Conservation (phyloP, 2,329 filamentous ascomycete genomes). For the Epichloe bromicola region DNA sequence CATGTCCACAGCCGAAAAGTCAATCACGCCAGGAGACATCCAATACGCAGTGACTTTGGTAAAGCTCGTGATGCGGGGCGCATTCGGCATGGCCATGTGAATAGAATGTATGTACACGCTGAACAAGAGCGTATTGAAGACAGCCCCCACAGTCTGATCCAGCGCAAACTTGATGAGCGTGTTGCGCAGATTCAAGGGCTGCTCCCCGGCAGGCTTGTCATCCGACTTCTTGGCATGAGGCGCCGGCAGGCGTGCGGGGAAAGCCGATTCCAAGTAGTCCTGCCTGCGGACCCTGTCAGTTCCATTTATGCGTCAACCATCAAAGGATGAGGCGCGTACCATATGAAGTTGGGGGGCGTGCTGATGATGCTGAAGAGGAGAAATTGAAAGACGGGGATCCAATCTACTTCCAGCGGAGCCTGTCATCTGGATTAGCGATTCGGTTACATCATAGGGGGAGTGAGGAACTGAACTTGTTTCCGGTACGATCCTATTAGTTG, state of each 20-base stretch:
- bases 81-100: conserved; percentile 33
- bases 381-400: conserved; percentile 62
- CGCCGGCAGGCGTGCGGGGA: conserved; percentile 44
- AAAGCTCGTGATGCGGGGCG: conserved; percentile 24
- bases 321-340: conserved; percentile 32
- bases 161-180: conserved; percentile 53
- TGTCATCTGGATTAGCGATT: not conserved
- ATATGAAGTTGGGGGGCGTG: conserved; percentile 78
- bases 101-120: conserved; percentile 45
- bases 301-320: not conserved
- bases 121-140: conserved; percentile 53
- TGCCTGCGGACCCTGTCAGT: conserved; percentile 39
- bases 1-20: conserved; percentile 34
- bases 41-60: conserved; percentile 21
- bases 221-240: conserved; percentile 15
- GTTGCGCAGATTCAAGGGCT: conserved; percentile 44
- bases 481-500: conserved; percentile 55
- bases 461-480: conserved; percentile 39
- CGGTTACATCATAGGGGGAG: too few species aligned
- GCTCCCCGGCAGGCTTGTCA: conserved; percentile 1
- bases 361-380: conserved; percentile 58
- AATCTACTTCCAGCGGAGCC: conserved; percentile 35
- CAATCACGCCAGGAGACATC: conserved; percentile 26
- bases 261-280: conserved; percentile 58
- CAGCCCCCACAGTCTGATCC: conserved; percentile 55